A percentile compares a stretch with the other conserved stretches of the same genome.
Conservation (phyloP, 805 yeast species). For the Myxozyma sirexii region DNA sequence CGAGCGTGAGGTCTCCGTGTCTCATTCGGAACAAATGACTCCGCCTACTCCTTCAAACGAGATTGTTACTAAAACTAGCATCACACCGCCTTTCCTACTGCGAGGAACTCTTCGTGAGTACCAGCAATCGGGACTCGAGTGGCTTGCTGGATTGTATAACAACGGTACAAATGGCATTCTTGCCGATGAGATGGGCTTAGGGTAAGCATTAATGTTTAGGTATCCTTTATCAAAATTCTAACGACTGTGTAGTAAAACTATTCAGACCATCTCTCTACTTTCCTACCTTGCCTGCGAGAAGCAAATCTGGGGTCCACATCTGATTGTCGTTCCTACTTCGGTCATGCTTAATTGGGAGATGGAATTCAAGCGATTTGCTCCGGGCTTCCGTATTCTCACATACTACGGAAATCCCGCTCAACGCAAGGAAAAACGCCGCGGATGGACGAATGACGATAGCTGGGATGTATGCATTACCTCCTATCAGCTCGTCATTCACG, state of each 20-base stretch:
- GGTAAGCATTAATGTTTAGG: slow-evolving; percentile 31
- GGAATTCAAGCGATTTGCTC: slow-evolving; percentile 98
- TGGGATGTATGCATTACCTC: slow-evolving; percentile 98
- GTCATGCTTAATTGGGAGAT: slow-evolving; percentile 99
- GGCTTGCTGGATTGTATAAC: slow-evolving; percentile 93
- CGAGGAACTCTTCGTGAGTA: slow-evolving; percentile 85
- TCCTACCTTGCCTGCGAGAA: slow-evolving; percentile 91
- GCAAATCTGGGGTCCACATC: slow-evolving; percentile 96
- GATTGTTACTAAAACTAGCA: slow-evolving; percentile 39
- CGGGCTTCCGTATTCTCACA: slow-evolving; percentile 93
- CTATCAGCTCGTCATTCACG: slow-evolving; percentile 96
- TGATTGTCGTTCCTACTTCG: slow-evolving; percentile 95
- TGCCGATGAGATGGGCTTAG: slow-evolving; percentile 99
- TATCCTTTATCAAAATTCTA: not conserved
- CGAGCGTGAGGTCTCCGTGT: slow-evolving; percentile 13
- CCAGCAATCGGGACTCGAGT: slow-evolving; percentile 94
- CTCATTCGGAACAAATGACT: slow-evolving; percentile 21
- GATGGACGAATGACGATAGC: slow-evolving; percentile 96
- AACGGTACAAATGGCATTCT: slow-evolving; percentile 93
- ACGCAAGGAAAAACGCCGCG: slow-evolving; percentile 90
- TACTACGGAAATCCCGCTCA: slow-evolving; percentile 97
- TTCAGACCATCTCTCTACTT: slow-evolving; percentile 87
- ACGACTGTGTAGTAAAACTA: slow-evolving; percentile 59
- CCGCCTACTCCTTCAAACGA: slow-evolving; percentile 24
- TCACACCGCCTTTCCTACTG: slow-evolving; percentile 67